A percentile compares a stretch with the other conserved stretches of the same genome.
Evolutionary conservation across 1,284 basidiomycete genomes (phyloP).

Genomic region (Apiotrichum mycotoxinovorans): DNA sequence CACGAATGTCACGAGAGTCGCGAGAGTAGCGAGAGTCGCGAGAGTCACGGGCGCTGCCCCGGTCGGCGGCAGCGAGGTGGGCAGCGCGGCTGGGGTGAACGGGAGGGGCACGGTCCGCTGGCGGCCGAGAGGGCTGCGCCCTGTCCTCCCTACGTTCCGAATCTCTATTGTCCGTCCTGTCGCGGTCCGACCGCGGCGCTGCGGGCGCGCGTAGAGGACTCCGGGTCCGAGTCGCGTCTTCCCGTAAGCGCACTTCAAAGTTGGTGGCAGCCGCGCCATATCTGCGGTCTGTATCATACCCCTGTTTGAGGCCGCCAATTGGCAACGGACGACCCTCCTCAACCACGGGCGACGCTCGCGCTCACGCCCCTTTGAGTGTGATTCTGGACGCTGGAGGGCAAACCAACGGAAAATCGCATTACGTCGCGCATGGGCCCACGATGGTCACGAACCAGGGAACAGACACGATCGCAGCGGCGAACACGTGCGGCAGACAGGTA

Average conservation of each 20-base stretch:
- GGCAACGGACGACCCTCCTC: neutral
- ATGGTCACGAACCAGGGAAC: too few relatives aligned
- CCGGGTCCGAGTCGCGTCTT: conserved; percentile 1
- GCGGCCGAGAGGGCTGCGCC: neutral
- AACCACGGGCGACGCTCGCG: neutral
- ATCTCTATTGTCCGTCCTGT: neutral
- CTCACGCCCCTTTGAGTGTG: neutral
- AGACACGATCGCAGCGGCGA: neutral
- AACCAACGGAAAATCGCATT: too few relatives aligned
- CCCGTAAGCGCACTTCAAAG: conserved; percentile 1
- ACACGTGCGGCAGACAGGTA: neutral
- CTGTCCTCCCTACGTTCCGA: neutral
- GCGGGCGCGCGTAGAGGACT: neutral
- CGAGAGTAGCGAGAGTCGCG: too few relatives aligned
- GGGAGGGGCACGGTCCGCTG: too few relatives aligned
- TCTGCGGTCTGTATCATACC: too few relatives aligned
- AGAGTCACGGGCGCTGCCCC: neutral
- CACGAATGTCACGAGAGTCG: neutral
- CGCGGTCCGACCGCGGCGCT: neutral
- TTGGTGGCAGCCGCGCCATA: conserved; percentile 1
- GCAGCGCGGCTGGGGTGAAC: too few relatives aligned
- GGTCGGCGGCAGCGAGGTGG: neutral
- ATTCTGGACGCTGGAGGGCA: too few relatives aligned
- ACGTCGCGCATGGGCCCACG: too few relatives aligned
- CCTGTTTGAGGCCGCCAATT: neutral